phyloP scores from a whole-genome alignment of 2,329 filamentous ascomycete species.

The Xylariaceae sp. region DNA sequence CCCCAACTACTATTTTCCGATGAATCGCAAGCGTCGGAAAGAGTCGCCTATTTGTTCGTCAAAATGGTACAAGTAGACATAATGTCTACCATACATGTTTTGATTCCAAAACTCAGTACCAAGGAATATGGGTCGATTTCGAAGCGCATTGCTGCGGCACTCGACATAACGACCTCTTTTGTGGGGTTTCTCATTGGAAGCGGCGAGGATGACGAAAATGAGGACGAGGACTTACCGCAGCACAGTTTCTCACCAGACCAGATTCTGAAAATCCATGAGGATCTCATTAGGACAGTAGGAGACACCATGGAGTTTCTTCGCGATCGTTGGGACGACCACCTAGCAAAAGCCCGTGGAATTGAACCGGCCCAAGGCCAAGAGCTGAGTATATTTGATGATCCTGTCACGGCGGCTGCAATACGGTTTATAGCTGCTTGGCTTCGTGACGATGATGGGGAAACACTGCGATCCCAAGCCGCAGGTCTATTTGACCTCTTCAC shows the following conservation, averaged over 20 bases:
- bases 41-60: slow-evolving; percentile 59
- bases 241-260: slow-evolving; percentile 51
- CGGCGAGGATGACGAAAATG: slow-evolving; percentile 47
- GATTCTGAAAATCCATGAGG: slow-evolving; percentile 46
- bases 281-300: slow-evolving; percentile 52
- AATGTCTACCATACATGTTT: slow-evolving; percentile 56
- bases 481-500: slow-evolving; percentile 62
- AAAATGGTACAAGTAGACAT: slow-evolving; percentile 65
- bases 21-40: slow-evolving; percentile 41
- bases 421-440: slow-evolving; percentile 61
- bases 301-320: slow-evolving; percentile 66
- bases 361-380: slow-evolving; percentile 48
- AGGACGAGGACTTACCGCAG: slow-evolving; percentile 4
- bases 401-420: slow-evolving; percentile 56
- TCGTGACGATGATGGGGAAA: slow-evolving; percentile 63
- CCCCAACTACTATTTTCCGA: slow-evolving; percentile 51
- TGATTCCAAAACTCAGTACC: slow-evolving; percentile 56
- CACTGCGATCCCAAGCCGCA: slow-evolving; percentile 51
- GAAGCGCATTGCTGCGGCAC: slow-evolving; percentile 54
- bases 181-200: slow-evolving; percentile 54
- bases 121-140: slow-evolving; percentile 49
- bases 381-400: slow-evolving; percentile 53
- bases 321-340: slow-evolving; percentile 61
- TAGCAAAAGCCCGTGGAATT: slow-evolving; percentile 36
- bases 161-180: slow-evolving; percentile 60